Evolutionary conservation across 2,329 filamentous ascomycete genomes (phyloP).

Genomic region (Exserohilum rostratum): DNA sequence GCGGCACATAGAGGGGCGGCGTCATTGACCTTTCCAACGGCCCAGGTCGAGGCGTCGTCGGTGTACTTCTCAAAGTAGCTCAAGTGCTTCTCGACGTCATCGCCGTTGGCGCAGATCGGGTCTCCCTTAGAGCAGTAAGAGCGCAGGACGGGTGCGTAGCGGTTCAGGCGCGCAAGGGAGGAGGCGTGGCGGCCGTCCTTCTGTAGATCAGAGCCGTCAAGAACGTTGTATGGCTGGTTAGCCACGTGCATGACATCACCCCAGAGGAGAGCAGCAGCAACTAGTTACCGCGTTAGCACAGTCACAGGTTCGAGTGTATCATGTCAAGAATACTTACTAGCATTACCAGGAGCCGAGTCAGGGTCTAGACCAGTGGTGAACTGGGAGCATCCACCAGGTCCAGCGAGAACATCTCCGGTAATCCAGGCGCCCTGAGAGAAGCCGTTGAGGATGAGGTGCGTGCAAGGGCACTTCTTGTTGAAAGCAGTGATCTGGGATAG

Average conservation of each 20-base stretch:
- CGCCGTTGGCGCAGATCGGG: conserved; percentile 68
- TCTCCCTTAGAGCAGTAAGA: conserved; percentile 67
- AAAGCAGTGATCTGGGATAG: conserved; percentile 57
- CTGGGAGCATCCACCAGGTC: conserved; percentile 39
- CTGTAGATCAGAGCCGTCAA: conserved; percentile 24
- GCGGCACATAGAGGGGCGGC: conserved; percentile 27
- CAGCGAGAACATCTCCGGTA: conserved; percentile 64
- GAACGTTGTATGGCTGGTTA: conserved; percentile 32
- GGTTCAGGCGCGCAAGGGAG: conserved; percentile 27
- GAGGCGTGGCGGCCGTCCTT: conserved; percentile 17
- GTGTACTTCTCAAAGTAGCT: conserved; percentile 56
- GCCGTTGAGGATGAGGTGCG: conserved; percentile 63
- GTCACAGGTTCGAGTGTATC: conserved; percentile 19
- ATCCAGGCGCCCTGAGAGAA: conserved; percentile 67
- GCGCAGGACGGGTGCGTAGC: conserved; percentile 58
- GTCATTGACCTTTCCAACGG: conserved; percentile 30
- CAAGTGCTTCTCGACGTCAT: conserved; percentile 62
- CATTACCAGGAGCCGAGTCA: conserved; percentile 29
- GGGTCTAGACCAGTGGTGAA: conserved; percentile 25
- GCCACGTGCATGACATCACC: conserved; percentile 30
- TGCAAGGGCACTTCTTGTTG: conserved; percentile 60
- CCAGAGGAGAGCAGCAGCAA: conserved; percentile 34
- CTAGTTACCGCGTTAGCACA: conserved; percentile 28
- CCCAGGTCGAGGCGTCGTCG: conserved; percentile 30
- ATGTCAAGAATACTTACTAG: conserved; percentile 30